Evolutionary conservation across 164 flowering plant species (phyloP).

Genomic region (Magnolia kwangsiensis): DNA sequence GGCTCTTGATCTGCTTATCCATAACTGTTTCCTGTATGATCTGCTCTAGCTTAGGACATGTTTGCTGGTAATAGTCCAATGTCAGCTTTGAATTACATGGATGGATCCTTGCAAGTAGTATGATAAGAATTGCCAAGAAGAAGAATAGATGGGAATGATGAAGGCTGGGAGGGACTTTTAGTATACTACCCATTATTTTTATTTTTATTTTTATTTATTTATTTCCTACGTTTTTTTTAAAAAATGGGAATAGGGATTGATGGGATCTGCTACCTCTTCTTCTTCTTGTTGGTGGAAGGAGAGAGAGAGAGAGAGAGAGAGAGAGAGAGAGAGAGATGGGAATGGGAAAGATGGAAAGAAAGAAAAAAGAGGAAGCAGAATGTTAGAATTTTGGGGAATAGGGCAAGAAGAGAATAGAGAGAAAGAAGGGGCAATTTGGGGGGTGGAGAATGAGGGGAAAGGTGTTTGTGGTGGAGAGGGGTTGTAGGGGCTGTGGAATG

Average conservation of each 20-base stretch:
- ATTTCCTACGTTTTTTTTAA: too few relatives aligned
- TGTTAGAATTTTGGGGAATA: too few relatives aligned
- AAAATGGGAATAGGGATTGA: background rate
- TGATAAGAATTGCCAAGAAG: too few relatives aligned
- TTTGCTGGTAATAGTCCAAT: constrained; percentile 37
- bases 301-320: too few relatives aligned
- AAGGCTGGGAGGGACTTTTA: too few relatives aligned
- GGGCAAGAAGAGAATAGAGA: background rate
- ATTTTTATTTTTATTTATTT: too few relatives aligned
- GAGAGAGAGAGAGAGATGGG: too few relatives aligned
- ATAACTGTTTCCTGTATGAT: constrained; percentile 37
- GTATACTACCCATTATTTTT: too few relatives aligned
- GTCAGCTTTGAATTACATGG: constrained; percentile 22
- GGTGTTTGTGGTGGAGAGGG: constrained; percentile 20
- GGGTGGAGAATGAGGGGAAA: background rate
- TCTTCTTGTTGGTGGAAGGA: background rate
- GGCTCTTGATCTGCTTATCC: constrained; percentile 45
- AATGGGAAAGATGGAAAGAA: background rate
- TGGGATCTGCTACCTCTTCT: background rate
- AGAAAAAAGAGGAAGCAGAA: constrained; percentile 2
- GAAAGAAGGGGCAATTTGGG: background rate
- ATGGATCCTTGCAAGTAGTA: too few relatives aligned
- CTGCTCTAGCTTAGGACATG: constrained; percentile 42
- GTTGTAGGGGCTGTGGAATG: constrained; percentile 11
- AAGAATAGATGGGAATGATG: too few relatives aligned